Conservation (phyloP, 2,329 filamentous ascomycete species). For the Pseudogymnoascus sp. region DNA sequence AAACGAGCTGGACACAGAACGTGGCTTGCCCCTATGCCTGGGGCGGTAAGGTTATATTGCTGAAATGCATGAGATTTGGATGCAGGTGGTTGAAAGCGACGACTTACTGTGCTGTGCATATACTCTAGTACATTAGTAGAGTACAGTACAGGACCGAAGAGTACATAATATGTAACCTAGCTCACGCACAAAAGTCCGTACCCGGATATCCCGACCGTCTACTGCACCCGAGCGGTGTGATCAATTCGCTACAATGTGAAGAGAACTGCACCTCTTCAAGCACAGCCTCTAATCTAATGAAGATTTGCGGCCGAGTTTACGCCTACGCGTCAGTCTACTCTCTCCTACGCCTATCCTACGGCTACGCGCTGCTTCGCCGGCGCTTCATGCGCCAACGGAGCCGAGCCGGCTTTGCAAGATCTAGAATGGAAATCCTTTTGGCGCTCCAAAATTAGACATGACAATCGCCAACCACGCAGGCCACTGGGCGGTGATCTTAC, state of each 20-base stretch:
- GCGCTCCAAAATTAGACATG: neutral
- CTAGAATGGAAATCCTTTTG: neutral
- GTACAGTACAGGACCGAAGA: neutral
- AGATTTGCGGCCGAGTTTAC: neutral
- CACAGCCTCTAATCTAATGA: neutral
- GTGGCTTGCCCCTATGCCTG: neutral
- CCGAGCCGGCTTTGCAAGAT: neutral
- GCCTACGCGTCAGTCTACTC: neutral
- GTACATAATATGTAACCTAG: neutral
- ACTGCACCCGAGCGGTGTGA: neutral
- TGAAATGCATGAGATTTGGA: neutral
- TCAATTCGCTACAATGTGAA: neutral
- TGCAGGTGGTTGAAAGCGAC: conserved; percentile 2
- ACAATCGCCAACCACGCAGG: neutral
- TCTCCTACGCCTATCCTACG: neutral
- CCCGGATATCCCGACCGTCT: neutral
- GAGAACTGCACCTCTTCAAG: neutral
- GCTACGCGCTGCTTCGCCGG: neutral
- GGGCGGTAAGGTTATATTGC: neutral
- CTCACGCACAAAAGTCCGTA: neutral
- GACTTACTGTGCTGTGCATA: neutral
- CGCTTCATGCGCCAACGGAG: neutral
- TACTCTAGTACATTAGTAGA: neutral
- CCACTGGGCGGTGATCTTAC: neutral
- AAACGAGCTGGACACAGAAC: neutral